Percentiles rank a stretch among this genome's conserved stretches.
phyloP scores from a whole-genome alignment of 495 filamentous ascomycete species.

The Stereocaulon alpinum region DNA sequence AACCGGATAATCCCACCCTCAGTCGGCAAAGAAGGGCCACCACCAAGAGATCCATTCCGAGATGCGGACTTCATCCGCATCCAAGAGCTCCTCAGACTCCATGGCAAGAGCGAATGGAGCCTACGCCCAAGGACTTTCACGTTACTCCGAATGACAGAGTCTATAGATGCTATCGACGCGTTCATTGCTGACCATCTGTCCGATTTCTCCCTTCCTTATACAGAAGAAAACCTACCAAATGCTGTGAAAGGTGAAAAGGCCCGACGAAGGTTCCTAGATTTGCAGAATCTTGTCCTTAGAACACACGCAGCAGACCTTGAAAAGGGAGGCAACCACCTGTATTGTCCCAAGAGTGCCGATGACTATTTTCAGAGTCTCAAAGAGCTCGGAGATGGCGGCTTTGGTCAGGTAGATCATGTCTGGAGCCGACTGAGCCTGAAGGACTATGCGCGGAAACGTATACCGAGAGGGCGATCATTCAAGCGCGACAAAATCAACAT shows the following conservation, averaged over 20 bases:
- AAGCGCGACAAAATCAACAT: slow-evolving; percentile 3
- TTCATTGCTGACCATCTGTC: slow-evolving; percentile 15
- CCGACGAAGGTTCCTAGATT: slow-evolving; percentile 3
- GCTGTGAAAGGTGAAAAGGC: not conserved
- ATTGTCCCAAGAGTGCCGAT: slow-evolving; percentile 9
- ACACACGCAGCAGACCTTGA: slow-evolving; percentile 21
- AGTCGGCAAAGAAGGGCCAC: not conserved
- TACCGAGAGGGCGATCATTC: slow-evolving; percentile 6
- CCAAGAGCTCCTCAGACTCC: not conserved
- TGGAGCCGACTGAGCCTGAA: slow-evolving; percentile 9
- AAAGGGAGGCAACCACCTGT: slow-evolving; percentile 19
- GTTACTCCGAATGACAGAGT: slow-evolving; percentile 19
- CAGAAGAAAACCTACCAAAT: slow-evolving; percentile 9
- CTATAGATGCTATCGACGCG: slow-evolving; percentile 14
- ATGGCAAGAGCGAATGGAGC: slow-evolving; percentile 16
- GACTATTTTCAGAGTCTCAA: slow-evolving; percentile 10
- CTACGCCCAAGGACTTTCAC: slow-evolving; percentile 19
- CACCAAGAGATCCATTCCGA: slow-evolving; percentile 4
- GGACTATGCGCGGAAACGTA: slow-evolving; percentile 16
- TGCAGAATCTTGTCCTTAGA: slow-evolving; percentile 16
- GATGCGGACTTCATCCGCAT: slow-evolving; percentile 7
- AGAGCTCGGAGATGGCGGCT: slow-evolving; percentile 13
- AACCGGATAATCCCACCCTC: slow-evolving; percentile 3
- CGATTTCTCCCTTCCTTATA: slow-evolving; percentile 19
- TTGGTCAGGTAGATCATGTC: slow-evolving; percentile 16